Conservation (phyloP, 768 basidiomycete species). For the Lactifluus volemus region DNA sequence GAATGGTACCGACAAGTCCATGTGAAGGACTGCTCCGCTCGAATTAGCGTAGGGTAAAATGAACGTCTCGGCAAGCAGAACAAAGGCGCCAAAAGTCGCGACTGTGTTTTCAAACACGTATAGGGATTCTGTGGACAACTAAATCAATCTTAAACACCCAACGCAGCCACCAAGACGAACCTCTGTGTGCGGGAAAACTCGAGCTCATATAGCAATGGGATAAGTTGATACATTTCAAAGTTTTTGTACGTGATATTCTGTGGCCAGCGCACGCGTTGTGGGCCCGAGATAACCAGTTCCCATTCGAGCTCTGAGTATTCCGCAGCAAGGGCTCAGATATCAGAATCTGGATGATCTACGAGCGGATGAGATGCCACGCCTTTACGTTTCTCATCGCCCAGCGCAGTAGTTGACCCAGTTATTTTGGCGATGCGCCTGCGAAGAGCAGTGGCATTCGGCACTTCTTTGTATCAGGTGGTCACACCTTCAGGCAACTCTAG, state of each 20-base stretch:
- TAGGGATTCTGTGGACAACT: slow-evolving; percentile 40
- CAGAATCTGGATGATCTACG: slow-evolving; percentile 54
- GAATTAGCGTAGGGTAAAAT: slow-evolving; percentile 77
- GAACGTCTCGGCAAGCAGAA: slow-evolving; percentile 88
- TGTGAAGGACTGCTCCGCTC: slow-evolving; percentile 56
- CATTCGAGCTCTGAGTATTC: slow-evolving; percentile 68
- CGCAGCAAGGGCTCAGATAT: slow-evolving; percentile 60
- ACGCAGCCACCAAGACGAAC: slow-evolving; percentile 33
- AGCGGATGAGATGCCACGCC: slow-evolving; percentile 37
- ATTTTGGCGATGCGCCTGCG: slow-evolving; percentile 42
- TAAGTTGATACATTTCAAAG: slow-evolving; percentile 78
- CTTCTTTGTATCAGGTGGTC: slow-evolving; percentile 41
- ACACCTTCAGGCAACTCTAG: slow-evolving; percentile 34
- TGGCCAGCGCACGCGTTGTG: slow-evolving; percentile 65
- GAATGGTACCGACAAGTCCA: slow-evolving; percentile 88
- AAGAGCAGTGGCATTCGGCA: slow-evolving; percentile 42
- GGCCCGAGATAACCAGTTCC: slow-evolving; percentile 69
- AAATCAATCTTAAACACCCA: not conserved
- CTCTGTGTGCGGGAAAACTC: slow-evolving; percentile 89
- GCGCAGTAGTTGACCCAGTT: not conserved
- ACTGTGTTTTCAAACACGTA: slow-evolving; percentile 64
- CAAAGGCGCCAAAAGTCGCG: slow-evolving; percentile 95
- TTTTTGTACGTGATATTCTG: slow-evolving; percentile 74
- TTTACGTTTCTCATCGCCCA: slow-evolving; percentile 14
- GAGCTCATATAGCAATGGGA: slow-evolving; percentile 90